Percentiles rank a stretch among this genome's conserved stretches.
Evolutionary conservation across 352 stramenopile genomes (phyloP).

Genomic region (Aphanomyces astaci): DNA sequence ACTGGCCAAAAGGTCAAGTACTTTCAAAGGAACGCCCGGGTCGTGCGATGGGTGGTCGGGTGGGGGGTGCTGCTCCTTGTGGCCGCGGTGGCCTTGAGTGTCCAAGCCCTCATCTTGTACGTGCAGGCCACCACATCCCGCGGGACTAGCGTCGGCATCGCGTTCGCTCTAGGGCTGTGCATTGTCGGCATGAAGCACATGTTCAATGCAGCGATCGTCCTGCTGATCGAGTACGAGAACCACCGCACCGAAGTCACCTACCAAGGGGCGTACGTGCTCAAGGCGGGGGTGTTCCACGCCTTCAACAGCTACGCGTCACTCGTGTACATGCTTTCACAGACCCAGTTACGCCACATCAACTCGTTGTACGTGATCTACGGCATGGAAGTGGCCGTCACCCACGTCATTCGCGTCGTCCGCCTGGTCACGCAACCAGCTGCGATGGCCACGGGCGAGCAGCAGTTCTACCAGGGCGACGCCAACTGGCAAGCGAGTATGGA

Average conservation of each 20-base stretch:
- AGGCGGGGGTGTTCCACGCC: constrained; percentile 92
- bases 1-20: constrained; percentile 64
- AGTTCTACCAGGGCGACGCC: constrained; percentile 1
- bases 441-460: not conserved
- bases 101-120: constrained; percentile 72
- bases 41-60: constrained; percentile 66
- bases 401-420: not conserved
- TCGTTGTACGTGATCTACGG: constrained; percentile 19
- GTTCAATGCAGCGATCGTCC: constrained; percentile 79
- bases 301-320: constrained; percentile 92
- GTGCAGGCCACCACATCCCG: too few species aligned
- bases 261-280: constrained; percentile 89
- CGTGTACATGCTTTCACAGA: constrained; percentile 35
- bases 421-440: not conserved
- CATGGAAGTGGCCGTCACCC: not conserved
- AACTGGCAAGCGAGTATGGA: not conserved
- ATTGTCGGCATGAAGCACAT: constrained; percentile 88
- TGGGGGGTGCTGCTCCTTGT: constrained; percentile 77
- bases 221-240: constrained; percentile 91
- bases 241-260: constrained; percentile 84
- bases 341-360: not conserved
- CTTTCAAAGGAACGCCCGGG: constrained; percentile 56
- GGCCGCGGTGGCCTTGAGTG: constrained; percentile 55
- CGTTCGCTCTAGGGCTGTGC: constrained; percentile 62
- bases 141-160: constrained; percentile 53